These are phyloP conservation scores for Mucor circinelloides DNA, from an alignment of 371 early-diverging fungal species.

Conservation along the genomic window DNA sequence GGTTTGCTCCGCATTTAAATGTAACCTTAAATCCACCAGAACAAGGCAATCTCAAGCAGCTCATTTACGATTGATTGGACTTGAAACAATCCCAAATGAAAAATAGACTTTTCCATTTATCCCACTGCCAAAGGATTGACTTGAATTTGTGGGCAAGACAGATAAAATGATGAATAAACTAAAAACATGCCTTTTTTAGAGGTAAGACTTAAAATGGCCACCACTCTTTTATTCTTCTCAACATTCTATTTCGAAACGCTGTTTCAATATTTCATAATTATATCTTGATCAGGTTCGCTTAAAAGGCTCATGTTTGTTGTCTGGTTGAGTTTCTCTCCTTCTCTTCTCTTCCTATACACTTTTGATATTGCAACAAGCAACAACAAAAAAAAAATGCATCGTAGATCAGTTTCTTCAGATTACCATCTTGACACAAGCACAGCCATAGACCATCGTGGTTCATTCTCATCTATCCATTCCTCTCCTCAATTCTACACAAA, in stretches of 20 bases:
- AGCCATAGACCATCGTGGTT: neutral
- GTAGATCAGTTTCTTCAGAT: slow-evolving; percentile 17
- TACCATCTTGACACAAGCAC: slow-evolving; percentile 11
- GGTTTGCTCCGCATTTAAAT: slow-evolving; percentile 5
- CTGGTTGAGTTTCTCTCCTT: neutral
- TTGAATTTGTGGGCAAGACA: too few species aligned
- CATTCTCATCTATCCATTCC: neutral
- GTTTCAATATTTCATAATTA: slow-evolving; percentile 5
- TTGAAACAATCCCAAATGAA: neutral
- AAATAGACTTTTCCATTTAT: neutral
- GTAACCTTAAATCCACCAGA: neutral
- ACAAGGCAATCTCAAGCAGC: neutral
- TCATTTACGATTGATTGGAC: neutral
- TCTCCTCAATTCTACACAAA: neutral
- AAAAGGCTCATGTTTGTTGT: slow-evolving; percentile 4
- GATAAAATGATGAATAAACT: neutral
- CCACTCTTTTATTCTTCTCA: neutral
- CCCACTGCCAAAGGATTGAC: neutral
- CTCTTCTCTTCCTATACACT: neutral
- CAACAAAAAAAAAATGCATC: slow-evolving; percentile 8
- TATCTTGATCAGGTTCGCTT: slow-evolving; percentile 5
- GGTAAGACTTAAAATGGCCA: neutral
- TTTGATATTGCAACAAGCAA: neutral
- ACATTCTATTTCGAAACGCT: slow-evolving; percentile 2
- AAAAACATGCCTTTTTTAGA: neutral